These are phyloP conservation scores for Larix sibirica DNA, from an alignment of 83 land plant genomes.

Conservation along the genomic window DNA sequence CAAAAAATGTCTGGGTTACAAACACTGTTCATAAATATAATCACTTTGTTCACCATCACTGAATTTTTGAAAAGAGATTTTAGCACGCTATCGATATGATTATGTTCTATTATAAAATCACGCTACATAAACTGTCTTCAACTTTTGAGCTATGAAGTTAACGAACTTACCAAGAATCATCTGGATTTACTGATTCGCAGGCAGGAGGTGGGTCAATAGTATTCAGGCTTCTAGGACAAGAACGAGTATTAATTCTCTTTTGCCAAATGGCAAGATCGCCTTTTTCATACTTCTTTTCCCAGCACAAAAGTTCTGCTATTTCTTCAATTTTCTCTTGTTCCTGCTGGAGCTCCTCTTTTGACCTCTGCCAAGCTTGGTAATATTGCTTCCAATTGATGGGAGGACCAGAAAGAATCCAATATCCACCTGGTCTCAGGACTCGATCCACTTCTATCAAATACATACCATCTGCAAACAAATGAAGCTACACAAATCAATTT, in stretches of 20 bases:
- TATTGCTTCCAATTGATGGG: constrained; percentile 70
- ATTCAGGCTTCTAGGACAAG: constrained; percentile 38
- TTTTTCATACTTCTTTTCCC: constrained; percentile 60
- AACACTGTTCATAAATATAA: not conserved
- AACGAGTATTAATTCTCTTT: constrained; percentile 45
- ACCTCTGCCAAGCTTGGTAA: constrained; percentile 64
- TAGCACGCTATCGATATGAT: not conserved
- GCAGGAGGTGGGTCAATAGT: constrained; percentile 26
- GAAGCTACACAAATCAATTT: not conserved
- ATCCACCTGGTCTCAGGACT: constrained; percentile 77
- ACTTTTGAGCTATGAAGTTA: not conserved
- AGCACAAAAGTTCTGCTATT: constrained; percentile 58
- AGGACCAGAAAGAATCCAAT: constrained; percentile 84
- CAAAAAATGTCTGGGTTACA: not conserved
- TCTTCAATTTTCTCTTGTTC: constrained; percentile 69
- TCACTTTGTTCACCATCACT: not conserved
- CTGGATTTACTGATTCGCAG: constrained; percentile 36
- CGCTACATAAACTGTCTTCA: not conserved
- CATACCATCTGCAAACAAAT: constrained; percentile 48
- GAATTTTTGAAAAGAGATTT: not conserved
- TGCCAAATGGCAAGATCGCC: constrained; percentile 78
- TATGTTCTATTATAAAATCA: not conserved
- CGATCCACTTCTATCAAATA: constrained; percentile 76
- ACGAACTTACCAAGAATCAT: constrained; percentile 66
- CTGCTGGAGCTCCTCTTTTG: constrained; percentile 55